phyloP scores from a whole-genome alignment of 148 eudicot genomes.

The Vaccinium macrocarpon region DNA sequence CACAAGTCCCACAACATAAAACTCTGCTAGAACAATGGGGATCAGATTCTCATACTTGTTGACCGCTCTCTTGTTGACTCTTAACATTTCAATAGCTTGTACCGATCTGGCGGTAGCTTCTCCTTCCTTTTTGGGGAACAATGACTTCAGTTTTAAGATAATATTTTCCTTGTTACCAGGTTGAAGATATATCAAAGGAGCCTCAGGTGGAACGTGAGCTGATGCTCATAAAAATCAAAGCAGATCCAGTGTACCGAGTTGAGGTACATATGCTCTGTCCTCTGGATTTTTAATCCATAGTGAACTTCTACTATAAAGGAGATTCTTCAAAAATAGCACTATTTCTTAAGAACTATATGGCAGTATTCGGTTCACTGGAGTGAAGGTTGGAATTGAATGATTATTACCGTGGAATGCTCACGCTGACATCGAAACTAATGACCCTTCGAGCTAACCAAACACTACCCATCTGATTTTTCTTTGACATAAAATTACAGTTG shows the following conservation, averaged over 20 bases:
- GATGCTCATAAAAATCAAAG: constrained; percentile 62
- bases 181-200: constrained; percentile 61
- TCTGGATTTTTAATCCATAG: neutral
- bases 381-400: constrained; percentile 1
- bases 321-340: neutral
- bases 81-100: neutral
- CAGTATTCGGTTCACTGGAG: neutral
- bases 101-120: neutral
- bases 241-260: constrained; percentile 41
- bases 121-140: neutral
- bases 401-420: neutral
- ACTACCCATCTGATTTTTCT: neutral
- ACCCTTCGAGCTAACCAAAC: neutral
- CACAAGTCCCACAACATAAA: neutral
- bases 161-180: constrained; percentile 31
- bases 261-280: constrained; percentile 38
- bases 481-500: neutral
- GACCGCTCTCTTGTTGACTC: neutral
- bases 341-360: neutral
- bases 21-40: neutral
- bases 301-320: neutral
- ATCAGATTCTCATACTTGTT: neutral
- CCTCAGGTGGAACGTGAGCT: constrained; percentile 70
- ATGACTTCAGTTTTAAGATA: neutral
- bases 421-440: neutral